These are phyloP conservation scores for Volvox reticuliferus DNA, from an alignment of 139 green algal genomes.

Conservation along the genomic window DNA sequence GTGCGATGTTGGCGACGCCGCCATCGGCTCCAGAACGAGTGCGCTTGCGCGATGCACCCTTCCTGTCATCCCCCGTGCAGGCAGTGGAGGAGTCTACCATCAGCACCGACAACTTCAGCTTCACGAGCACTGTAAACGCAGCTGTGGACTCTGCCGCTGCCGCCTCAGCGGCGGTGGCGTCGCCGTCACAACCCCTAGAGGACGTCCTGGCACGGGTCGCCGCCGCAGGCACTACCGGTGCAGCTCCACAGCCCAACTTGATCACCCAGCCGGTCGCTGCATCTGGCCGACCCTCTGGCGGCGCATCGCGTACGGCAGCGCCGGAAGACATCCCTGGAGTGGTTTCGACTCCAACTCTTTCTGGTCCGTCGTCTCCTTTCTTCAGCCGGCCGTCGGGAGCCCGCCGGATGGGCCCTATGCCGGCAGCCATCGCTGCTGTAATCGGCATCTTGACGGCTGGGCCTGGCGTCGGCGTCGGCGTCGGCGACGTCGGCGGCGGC, in stretches of 20 bases:
- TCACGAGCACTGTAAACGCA: neutral
- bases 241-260: too few species aligned
- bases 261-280: too few species aligned
- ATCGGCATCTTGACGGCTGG: neutral
- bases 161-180: neutral
- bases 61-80: neutral
- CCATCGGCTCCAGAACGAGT: neutral
- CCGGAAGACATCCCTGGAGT: neutral
- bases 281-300: conserved; percentile 9
- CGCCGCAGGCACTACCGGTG: too few species aligned
- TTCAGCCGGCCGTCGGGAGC: conserved; percentile 14
- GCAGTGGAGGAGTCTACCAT: neutral
- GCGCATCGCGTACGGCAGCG: neutral
- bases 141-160: conserved; percentile 1
- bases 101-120: neutral
- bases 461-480: neutral
- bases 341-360: neutral
- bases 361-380: neutral
- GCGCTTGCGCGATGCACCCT: conserved; percentile 3
- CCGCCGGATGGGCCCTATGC: neutral
- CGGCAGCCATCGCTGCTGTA: neutral
- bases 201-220: neutral
- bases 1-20: neutral
- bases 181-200: neutral
- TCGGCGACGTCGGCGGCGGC: neutral